Base-by-base conservation (phyloP, 225 moss, liverwort and hornwort genomes). In the Straminergon stramineum region DNA sequence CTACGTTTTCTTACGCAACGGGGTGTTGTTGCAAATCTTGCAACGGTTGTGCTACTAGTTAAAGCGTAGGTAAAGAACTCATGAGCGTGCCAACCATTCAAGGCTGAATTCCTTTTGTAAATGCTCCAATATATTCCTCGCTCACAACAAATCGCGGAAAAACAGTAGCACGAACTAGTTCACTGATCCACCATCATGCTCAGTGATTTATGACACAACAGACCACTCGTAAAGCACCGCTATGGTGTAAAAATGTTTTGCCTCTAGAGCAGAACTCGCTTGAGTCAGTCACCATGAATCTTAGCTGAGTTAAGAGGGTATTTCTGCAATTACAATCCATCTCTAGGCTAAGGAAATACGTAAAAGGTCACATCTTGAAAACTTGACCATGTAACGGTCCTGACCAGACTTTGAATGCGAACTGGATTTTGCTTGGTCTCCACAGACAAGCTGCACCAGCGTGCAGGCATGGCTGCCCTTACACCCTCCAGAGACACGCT, bases 371-470 rank as follows among this genome's bases (percentile, higher is more conserved):
- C 61, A 55, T 82, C 67, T 63, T 71, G 79, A 58, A 84, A 64
- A 66, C 60, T 39, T 58, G 41, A 75, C 53, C 56, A 79, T 69
- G n/a, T 56, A 64, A 84, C 20, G 62, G 41, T 62, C 71, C 93
- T 90, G 86, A 96, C 96, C 94, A 98, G 92, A 81, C 93, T 98
- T 89, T 96, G 92, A 70, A 98, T 82, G 78, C 91, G 92, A 84
- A 96, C 96, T 76, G 92, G 89, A 75, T 94, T 95, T 79, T 85
- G 88, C 56, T 94, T 94, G 23, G 95, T 90, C 90, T 92, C 90
- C 63, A 98, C 94, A 85, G 61, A 84, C 76, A 98, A 93, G 92
- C 97, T 94, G 90, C 96, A 97, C 97, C 97, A 97, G 81, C 96
- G 94, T 39, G 92, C 96, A 88, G 97, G 97, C 91, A 97, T 96